Base-by-base conservation (phyloP, 129 eudicot species). In the Chrysanthemum makinoi region DNA sequence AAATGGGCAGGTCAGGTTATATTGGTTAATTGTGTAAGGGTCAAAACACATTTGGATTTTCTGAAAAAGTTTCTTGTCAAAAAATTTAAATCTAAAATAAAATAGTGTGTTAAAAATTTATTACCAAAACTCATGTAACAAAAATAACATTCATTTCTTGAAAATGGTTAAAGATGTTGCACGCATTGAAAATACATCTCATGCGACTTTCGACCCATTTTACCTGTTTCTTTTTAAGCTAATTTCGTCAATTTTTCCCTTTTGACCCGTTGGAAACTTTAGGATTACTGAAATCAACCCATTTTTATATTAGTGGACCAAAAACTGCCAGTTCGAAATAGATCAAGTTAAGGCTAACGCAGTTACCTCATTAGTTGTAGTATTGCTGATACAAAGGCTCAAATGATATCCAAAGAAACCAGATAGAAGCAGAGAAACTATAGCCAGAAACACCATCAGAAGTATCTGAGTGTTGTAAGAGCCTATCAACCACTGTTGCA, bases 281-380 rank as follows among this genome's bases (percentile, higher is more conserved):
- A 15, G 61, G 18, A 49, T 30, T 12, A 50, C 52, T 35, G 8
- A 7, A 26, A 30, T 60, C 15, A 50, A 24, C 61, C 69, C 43
- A 30, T 44, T 30, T 13, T 2, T 61, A 62, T 11, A 61, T 16
- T 19, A 62, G 51, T 16, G 51, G 61, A 35, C 30, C 77, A 62
- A 62, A 39, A 28, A 6, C 48, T 16, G 19, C 13, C 48, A 59
- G 12, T 33, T 20, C 30, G 48, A 30, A n/a, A 26, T 47, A 47
- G 30, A 59, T 46, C 54, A 64, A 64, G 50, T 64, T 1, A 48
- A 48, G 68, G 49, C 1, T 46, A 60, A 47, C 11, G 12, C 59
- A 17, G 66, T 69, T 30, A 93, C 98, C 96, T 93, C 98, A 79
- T 93, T 93, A 52, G 98, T 93, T 46, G 98, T 93, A 56, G 95